Evolutionary conservation across 805 yeast species (phyloP), one percentile per base, ranked within the genome.

Genomic region (Pichia cabralensis): DNA sequence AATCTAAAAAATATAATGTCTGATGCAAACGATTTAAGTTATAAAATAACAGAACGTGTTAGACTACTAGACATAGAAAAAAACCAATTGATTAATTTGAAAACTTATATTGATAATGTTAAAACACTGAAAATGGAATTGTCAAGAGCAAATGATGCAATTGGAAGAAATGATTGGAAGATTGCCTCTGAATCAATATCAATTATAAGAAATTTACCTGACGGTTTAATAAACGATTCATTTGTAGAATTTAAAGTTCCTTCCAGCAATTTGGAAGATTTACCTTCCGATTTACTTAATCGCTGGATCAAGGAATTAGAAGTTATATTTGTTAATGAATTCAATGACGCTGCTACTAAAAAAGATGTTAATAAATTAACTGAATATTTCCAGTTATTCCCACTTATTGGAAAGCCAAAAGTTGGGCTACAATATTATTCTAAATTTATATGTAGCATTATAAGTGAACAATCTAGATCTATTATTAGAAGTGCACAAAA

Each of bases 211-310:
- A 36, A 52, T 6, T 58, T 89, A 25, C 83, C 94, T 0, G 45
- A 55, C 1, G 67, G 64, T 1, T 51, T 80, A 12, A 61, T 67
- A 17, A 43, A 57, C 12, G 88, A 95, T 14, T 63, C 71, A 35
- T 86, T 80, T 55, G 89, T 94, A 2, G 69, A 76, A 32, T 75
- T 67, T 29, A 82, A 81, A 48, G 89, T 89, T 13, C 98, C 98
- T 1, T 76, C 94, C 0, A 64, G 80, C 9, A 94, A 84, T 36
- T 66, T 86, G 12, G 95, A 96, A 0, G 94, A 84, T 33, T 60
- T 70, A 34, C 97, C 98, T 0, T 49, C 53, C 8, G 65, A 58
- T 2, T 58, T 81, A 0, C 47, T 92, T 2, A 50, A 60, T 2
- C 61, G 61, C 11, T 82, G 94, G 76, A 67, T 74, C 4, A 61